Conservation (phyloP, 164 flowering plant genomes). For the Sextonia rubra region DNA sequence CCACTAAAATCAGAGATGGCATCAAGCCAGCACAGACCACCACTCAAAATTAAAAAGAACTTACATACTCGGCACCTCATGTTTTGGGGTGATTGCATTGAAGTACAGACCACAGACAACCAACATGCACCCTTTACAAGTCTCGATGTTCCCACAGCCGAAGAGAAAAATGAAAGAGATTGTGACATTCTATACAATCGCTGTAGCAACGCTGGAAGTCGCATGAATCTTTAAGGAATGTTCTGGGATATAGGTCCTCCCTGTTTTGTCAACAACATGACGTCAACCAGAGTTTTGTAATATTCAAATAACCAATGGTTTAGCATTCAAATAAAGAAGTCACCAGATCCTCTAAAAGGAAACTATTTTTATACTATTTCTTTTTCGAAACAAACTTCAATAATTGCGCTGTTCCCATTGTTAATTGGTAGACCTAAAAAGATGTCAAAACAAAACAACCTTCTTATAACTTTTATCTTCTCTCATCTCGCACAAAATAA, state of each 20-base stretch:
- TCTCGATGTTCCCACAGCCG: not conserved
- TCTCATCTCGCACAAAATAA: too few relatives aligned
- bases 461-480: too few relatives aligned
- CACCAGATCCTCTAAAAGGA: not conserved
- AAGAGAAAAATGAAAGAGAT: not conserved
- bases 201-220: slow-evolving; percentile 73
- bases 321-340: not conserved
- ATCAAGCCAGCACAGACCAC: not conserved
- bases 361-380: slow-evolving; percentile 11
- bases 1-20: not conserved
- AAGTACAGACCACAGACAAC: not conserved
- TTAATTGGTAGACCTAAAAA: not conserved
- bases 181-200: slow-evolving; percentile 34
- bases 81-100: not conserved
- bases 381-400: not conserved
- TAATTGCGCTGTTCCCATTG: not conserved
- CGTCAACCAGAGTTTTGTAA: not conserved
- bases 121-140: not conserved
- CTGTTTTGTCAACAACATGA: slow-evolving; percentile 30
- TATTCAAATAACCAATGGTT: not conserved
- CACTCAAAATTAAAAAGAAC: not conserved
- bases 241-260: slow-evolving; percentile 72
- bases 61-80: not conserved
- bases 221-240: slow-evolving; percentile 82
- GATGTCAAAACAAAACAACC: not conserved